Base-by-base conservation (phyloP, 2,329 filamentous ascomycete species). In the Ambrosiella xylebori region DNA sequence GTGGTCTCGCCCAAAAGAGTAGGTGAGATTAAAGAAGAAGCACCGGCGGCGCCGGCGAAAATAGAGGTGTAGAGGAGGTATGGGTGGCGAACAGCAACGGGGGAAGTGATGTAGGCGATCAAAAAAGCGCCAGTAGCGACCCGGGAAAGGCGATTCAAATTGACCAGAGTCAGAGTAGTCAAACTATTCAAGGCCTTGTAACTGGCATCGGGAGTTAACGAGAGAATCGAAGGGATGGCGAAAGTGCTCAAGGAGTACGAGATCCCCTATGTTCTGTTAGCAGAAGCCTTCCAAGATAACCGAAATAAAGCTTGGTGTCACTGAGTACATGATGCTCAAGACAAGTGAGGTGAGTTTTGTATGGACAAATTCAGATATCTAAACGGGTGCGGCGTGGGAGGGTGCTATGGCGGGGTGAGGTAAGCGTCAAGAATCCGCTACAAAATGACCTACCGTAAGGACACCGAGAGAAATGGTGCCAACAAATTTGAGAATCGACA, bases 391-490 rank as follows among this genome's bases (percentile, higher is more conserved):
- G 38, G 19, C 40, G 37, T 35, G 13, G 40, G 47, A 39, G 36
- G 36, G 15, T 7, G 11, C n/a, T 19, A 15, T 9, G 13, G 9
- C n/a, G 45, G 38, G 11, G 45, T 41, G 40, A 57, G 41, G 12
- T 13, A 17, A 12, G 17, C 11, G 7, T 19, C 12, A 12, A 5
- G 11, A 19, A 13, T 54, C 8, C 19, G 41, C 19, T 40, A 13
- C 11, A 9, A 19, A 37, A 39, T 17, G 61, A 75, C 85, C 66
- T 79, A 95, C 89, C 61, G 89, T 95, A 69, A 95, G 73, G 59
- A 96, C 78, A 62, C 91, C 91, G 59, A 96, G 78, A 65, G 86
- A 91, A 64, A 95, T 80, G 56, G 88, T 94, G 66, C 91, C 91
- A 64, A 96, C 85, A 69, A 96, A 95, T 74, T 97, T 96, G 73